Percentiles rank a stretch among this genome's conserved stretches.
These are phyloP conservation scores for Leccinum arenicola DNA, from an alignment of 768 basidiomycete genomes.

Conservation along the genomic window DNA sequence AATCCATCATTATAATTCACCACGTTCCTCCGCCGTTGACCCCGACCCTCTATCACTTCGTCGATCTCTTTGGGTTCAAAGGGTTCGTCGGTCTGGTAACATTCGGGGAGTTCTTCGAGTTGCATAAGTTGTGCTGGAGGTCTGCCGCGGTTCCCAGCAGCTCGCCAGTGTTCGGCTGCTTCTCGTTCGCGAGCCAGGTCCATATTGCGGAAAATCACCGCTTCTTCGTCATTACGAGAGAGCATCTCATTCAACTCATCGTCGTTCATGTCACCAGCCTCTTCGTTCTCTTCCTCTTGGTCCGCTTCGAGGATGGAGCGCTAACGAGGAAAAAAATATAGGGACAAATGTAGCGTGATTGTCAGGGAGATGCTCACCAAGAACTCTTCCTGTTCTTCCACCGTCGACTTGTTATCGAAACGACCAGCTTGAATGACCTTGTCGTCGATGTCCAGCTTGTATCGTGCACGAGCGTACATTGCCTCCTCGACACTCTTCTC, in stretches of 20 bases:
- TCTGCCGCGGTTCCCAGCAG: slow-evolving; percentile 71
- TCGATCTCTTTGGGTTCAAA: slow-evolving; percentile 64
- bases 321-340: slow-evolving; percentile 37
- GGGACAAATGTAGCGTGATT: not conserved
- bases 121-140: slow-evolving; percentile 77
- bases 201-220: slow-evolving; percentile 72
- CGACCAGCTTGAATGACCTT: slow-evolving; percentile 99
- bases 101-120: slow-evolving; percentile 87
- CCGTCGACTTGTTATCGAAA: slow-evolving; percentile 97
- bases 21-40: slow-evolving; percentile 76
- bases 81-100: slow-evolving; percentile 83
- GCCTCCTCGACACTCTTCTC: slow-evolving; percentile 99
- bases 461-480: slow-evolving; percentile 91
- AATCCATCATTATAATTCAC: slow-evolving; percentile 94
- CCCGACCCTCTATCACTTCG: slow-evolving; percentile 67
- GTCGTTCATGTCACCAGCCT: slow-evolving; percentile 89
- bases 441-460: slow-evolving; percentile 97
- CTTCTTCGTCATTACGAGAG: slow-evolving; percentile 80
- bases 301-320: slow-evolving; percentile 89
- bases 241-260: slow-evolving; percentile 94
- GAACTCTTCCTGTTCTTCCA: slow-evolving; percentile 96
- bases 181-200: slow-evolving; percentile 78
- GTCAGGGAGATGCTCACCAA: slow-evolving; percentile 49
- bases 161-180: slow-evolving; percentile 61
- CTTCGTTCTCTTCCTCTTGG: slow-evolving; percentile 86